Conservation (phyloP, 1,139 yeast genomes). For the Saccharomyces uvarum region DNA sequence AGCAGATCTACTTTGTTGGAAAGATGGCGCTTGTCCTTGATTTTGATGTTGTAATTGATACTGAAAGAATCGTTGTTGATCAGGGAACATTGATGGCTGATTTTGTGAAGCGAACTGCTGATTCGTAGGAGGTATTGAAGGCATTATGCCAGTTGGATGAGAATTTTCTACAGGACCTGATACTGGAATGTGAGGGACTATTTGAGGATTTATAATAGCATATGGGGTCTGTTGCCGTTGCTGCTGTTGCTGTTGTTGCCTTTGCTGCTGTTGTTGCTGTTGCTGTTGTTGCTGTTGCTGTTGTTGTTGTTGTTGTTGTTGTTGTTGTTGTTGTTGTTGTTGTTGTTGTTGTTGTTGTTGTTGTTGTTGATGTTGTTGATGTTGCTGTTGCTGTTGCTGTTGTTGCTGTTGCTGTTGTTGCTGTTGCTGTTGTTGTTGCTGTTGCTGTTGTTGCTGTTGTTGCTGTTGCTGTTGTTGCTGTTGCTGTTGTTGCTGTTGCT, state of each 20-base stretch:
- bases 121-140: background rate
- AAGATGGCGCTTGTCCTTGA: background rate
- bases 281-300: background rate
- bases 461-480: background rate
- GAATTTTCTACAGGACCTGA: background rate
- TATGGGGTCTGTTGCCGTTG: conserved; percentile 7
- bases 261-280: conserved; percentile 4
- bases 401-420: conserved; percentile 5
- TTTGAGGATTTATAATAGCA: background rate
- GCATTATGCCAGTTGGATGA: background rate
- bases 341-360: conserved; percentile 5
- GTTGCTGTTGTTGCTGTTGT: conserved; percentile 3
- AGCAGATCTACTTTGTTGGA: background rate
- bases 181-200: background rate
- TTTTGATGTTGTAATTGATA: background rate
- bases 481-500: conserved; percentile 3
- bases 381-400: background rate
- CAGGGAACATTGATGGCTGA: background rate
- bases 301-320: conserved; percentile 2
- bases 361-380: conserved; percentile 8
- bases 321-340: conserved; percentile 3
- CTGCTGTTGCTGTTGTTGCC: conserved; percentile 11
- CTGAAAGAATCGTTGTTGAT: background rate
- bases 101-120: background rate
- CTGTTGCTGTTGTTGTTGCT: conserved; percentile 2